These are phyloP conservation scores for Grosmannia huntii DNA, from an alignment of 2,329 filamentous ascomycete genomes.

Conservation along the genomic window DNA sequence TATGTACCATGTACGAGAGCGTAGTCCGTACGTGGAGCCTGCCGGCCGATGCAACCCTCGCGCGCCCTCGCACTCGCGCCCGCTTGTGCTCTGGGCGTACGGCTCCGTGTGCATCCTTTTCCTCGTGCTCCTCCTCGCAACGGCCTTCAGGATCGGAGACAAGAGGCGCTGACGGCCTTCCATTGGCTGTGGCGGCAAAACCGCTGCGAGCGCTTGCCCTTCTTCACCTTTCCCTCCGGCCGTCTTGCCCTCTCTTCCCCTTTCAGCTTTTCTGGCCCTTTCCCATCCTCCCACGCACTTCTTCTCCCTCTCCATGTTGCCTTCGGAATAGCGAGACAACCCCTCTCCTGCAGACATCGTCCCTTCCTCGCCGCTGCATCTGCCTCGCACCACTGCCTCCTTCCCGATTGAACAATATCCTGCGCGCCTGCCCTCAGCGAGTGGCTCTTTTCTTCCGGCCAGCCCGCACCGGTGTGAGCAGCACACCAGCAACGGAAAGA, in stretches of 20 bases:
- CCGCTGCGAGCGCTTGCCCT: not conserved
- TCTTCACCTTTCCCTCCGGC: not conserved
- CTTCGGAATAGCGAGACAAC: not conserved
- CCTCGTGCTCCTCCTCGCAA: not conserved
- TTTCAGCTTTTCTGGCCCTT: no score
- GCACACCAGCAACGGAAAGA: not conserved
- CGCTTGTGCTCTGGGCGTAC: not conserved
- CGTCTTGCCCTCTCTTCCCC: not conserved
- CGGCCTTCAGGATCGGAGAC: not conserved
- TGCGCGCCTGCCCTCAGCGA: slow-evolving; percentile 2
- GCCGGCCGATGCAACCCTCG: not conserved
- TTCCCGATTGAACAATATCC: not conserved
- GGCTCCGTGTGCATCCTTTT: not conserved
- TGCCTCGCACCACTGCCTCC: not conserved
- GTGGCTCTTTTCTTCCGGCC: slow-evolving; percentile 4
- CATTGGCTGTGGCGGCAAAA: not conserved
- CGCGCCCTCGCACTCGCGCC: no score
- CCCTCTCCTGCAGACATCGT: not conserved
- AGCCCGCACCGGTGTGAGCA: slow-evolving; percentile 8
- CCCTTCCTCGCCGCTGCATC: not conserved
- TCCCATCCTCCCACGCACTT: no score
- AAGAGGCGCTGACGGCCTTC: not conserved
- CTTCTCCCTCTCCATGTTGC: not conserved
- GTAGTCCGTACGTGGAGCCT: not conserved
- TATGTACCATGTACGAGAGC: no score